Base-by-base conservation (phyloP, 805 yeast genomes). In the Danielia reshetovae region DNA sequence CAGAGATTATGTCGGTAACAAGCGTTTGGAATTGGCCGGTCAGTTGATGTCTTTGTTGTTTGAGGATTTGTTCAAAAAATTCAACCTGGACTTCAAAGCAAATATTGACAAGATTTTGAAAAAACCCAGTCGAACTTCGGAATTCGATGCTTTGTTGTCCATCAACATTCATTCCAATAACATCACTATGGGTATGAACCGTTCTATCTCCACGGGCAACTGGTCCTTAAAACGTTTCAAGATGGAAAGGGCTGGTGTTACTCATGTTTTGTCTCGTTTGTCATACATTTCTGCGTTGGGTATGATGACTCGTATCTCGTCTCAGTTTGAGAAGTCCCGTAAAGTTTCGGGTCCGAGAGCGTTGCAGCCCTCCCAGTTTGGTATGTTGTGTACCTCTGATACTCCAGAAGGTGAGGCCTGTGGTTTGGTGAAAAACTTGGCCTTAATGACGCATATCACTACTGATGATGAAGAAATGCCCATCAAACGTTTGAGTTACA, bases 401-500 rank as follows among this genome's bases (percentile, higher is more conserved):
- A 93, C 98, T 0, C 98, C 98, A 1, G 98, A 93, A 74, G 98
- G 98, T 73, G 98, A 93, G 64, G 98, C 98, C 0, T 93, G 98
- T 78, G 98, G 98, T 55, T 74, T 93, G 60, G 98, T 93, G 24
- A 93, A 93, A 65, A 93, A 93, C 57, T 70, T 93, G 59, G 98
- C 98, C 1, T 72, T 93, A 30, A 93, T 93, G 98, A 93, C 98
- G 8, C 98, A 93, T 62, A 93, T 93, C 53, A 93, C 98, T 4
- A 90, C 98, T 1, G 98, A 93, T 62, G 97, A 87, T 51, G 98
- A 93, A 59, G 97, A 90, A 52, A 85, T 72, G 7, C 97, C 98
- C 12, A 78, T 93, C 25, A 75, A 72, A 43, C 75, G 75, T 36
- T 66, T 89, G 22, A 87, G 97, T 52, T 84, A 69, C 48, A 65